Conservation (phyloP, 2,329 filamentous ascomycete species). For the Emergomyces orientalis region DNA sequence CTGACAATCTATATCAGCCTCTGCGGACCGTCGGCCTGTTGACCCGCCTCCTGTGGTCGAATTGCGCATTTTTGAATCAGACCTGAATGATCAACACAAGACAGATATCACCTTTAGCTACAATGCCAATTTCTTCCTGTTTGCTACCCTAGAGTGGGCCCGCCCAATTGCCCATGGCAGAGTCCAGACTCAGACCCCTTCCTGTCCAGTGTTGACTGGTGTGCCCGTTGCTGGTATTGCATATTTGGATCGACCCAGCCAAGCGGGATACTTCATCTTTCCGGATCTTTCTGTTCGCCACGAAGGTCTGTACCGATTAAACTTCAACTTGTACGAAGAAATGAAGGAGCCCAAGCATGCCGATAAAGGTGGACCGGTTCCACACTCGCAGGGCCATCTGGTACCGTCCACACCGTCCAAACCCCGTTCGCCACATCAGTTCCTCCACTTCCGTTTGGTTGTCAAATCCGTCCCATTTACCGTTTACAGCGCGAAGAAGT, state of each 20-base stretch:
- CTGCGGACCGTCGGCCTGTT: constrained; percentile 80
- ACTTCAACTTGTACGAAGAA: constrained; percentile 89
- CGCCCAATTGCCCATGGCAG: constrained; percentile 75
- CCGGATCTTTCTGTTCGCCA: constrained; percentile 93
- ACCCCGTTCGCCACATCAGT: constrained; percentile 41
- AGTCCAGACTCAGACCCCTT: constrained; percentile 56
- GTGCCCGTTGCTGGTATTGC: constrained; percentile 93
- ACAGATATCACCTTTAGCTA: constrained; percentile 79
- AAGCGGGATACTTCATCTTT: constrained; percentile 90
- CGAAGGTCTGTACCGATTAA: constrained; percentile 84
- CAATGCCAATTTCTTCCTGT: constrained; percentile 96
- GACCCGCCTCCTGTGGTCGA: constrained; percentile 93
- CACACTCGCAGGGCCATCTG: constrained; percentile 28
- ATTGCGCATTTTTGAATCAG: constrained; percentile 69
- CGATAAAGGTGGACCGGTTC: constrained; percentile 46
- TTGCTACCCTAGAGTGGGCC: constrained; percentile 79
- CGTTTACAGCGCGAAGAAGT: constrained; percentile 96
- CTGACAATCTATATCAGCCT: constrained; percentile 44
- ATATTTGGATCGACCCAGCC: constrained; percentile 76
- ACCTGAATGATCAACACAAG: constrained; percentile 47
- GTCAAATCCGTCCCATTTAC: constrained; percentile 80
- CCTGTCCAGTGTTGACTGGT: constrained; percentile 78
- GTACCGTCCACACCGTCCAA: constrained; percentile 26
- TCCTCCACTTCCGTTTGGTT: constrained; percentile 77
- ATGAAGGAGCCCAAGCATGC: constrained; percentile 76